Conservation (phyloP, 1,139 yeast species). For the Geotrichum citri-aurantii region DNA sequence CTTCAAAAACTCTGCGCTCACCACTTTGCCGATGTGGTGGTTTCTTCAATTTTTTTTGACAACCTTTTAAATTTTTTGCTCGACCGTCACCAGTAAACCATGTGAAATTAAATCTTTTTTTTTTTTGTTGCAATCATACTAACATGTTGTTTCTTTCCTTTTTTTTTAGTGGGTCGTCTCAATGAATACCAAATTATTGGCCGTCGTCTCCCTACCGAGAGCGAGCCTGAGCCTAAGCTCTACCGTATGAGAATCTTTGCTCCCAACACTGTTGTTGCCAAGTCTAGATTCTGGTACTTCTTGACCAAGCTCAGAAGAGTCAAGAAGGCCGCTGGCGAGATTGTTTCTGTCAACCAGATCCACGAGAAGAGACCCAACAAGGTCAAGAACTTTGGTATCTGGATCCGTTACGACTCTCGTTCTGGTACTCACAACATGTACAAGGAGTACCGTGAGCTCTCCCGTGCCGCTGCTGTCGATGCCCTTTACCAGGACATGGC, state of each 20-base stretch:
- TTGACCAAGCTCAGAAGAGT: conserved; percentile 99
- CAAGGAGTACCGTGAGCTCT: conserved; percentile 99
- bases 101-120: not conserved
- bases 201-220: conserved; percentile 99
- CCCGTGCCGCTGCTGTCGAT: conserved; percentile 99
- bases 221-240: conserved; percentile 99
- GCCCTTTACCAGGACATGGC: conserved; percentile 99
- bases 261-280: conserved; percentile 97
- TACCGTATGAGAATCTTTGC: conserved; percentile 99
- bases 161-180: conserved; percentile 53
- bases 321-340: conserved; percentile 99
- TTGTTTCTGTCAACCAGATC: conserved; percentile 87
- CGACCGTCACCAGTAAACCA: not conserved
- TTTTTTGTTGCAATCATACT: not conserved
- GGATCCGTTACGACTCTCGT: conserved; percentile 99
- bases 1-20: too few species aligned
- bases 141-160: not conserved
- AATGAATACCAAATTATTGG: conserved; percentile 99
- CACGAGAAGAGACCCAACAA: conserved; percentile 96
- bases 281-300: conserved; percentile 99
- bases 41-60: too few species aligned
- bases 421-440: conserved; percentile 99
- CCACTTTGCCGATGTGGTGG: not conserved
- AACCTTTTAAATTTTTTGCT: not conserved
- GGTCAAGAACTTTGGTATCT: conserved; percentile 99